These are phyloP conservation scores for Cucurbitaria berberidis DNA, from an alignment of 2,329 filamentous ascomycete species.

Conservation along the genomic window DNA sequence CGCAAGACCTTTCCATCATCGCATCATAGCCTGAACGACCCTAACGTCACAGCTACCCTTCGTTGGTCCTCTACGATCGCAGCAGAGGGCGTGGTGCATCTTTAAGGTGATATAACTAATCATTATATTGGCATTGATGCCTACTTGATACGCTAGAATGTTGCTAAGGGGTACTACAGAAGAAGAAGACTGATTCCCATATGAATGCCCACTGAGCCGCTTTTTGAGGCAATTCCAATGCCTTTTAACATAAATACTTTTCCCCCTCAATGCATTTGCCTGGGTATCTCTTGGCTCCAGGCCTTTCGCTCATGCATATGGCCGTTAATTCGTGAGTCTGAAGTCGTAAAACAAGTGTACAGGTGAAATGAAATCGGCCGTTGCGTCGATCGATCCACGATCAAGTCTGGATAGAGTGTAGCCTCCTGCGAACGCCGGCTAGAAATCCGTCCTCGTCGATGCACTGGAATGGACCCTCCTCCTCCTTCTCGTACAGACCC, in stretches of 20 bases:
- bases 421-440: conserved; percentile 42
- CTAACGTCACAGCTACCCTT: no score
- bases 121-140: background rate
- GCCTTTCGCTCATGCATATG: conserved; percentile 39
- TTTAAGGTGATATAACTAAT: background rate
- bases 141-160: conserved; percentile 21
- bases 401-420: conserved; percentile 48
- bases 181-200: conserved; percentile 13
- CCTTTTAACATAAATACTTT: conserved; percentile 19
- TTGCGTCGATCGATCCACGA: conserved; percentile 20
- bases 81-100: background rate
- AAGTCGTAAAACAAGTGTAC: conserved; percentile 25
- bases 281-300: conserved; percentile 44
- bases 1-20: background rate
- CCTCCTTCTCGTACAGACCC: conserved; percentile 57
- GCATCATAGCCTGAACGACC: no score
- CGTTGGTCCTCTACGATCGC: background rate
- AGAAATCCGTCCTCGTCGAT: conserved; percentile 50
- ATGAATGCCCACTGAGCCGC: conserved; percentile 16
- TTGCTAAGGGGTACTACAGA: conserved; percentile 12
- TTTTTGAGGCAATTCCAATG: conserved; percentile 14
- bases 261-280: conserved; percentile 29
- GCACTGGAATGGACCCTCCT: conserved; percentile 51
- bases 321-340: conserved; percentile 35
- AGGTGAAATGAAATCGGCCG: conserved; percentile 25